Base-by-base conservation (phyloP, 768 basidiomycete genomes). In the Amanita polypyramis region DNA sequence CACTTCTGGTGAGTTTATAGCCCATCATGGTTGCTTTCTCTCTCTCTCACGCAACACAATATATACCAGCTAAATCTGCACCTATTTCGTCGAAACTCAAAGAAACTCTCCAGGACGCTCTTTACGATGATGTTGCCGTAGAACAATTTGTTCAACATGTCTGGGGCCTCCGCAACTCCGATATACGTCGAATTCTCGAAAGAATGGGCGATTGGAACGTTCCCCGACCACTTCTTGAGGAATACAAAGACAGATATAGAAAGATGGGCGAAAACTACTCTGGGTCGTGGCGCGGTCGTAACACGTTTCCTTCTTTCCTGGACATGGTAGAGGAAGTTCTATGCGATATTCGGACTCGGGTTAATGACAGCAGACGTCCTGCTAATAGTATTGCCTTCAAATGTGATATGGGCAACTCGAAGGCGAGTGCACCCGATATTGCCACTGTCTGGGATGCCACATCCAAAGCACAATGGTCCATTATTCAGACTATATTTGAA, bases 71-170 rank as follows among this genome's bases (percentile, higher is more conserved):
- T 7, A 15, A 29, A 15, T 47, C 46, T 33, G 8, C 14, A 17
- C 37, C 35, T 3, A 17, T 47, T 47, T 30, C 38, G 19, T 39
- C 12, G 29, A 39, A 47, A 39, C 27, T 47, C 27, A 47, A 47
- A 27, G 37, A 47, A 47, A 19, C 46, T 5, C 19, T 40, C 15
- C 37, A 19, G 19, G 46, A 47, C 4, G 30, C 36, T 17, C 45
- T 51, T 2, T 52, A 41, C 32, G 43, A 48, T 3, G 48, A 47
- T 17, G 21, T 48, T 42, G 11, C 47, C 21, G 29, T 51, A 14
- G 50, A 55, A 14, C 34, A 40, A 19, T 50, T 55, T 23, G 47
- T 55, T n/a, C 29, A 51, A 36, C 43, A 33, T 44, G 35, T 49
- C 5, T 51, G 50, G 44, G 47, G 44, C 20, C 34, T 51, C 8